Evolutionary conservation across 305 asterid genomes (phyloP).

Genomic region (Fraxinus sp.): DNA sequence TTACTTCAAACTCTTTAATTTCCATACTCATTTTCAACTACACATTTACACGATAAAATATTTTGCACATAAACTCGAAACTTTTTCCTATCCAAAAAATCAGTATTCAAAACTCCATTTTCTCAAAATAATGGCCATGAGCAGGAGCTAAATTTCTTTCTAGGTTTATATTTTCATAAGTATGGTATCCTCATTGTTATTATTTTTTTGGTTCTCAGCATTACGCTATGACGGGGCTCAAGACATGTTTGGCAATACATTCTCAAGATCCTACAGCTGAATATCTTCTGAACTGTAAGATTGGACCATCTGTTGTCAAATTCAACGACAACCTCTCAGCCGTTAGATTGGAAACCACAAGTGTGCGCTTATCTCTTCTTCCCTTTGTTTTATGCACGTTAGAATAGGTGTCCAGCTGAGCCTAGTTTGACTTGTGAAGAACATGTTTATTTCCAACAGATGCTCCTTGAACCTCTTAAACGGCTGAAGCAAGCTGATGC

Average conservation of each 20-base stretch:
- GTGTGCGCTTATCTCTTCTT: conserved; percentile 39
- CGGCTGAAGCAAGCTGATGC: conserved; percentile 82
- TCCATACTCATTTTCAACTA: not conserved
- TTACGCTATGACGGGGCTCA: conserved; percentile 78
- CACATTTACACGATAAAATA: not conserved
- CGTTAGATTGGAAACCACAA: conserved; percentile 82
- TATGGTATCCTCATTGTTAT: not conserved
- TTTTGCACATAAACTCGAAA: not conserved
- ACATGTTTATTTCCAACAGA: conserved; percentile 44
- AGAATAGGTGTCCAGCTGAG: conserved; percentile 18
- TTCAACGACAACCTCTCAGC: conserved; percentile 69
- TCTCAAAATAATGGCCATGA: not conserved
- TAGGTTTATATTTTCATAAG: not conserved
- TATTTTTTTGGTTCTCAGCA: conserved; percentile 50
- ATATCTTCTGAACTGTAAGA: conserved; percentile 70
- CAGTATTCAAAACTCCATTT: not conserved
- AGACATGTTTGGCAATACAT: conserved; percentile 77
- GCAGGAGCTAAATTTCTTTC: not conserved
- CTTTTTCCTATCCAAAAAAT: not conserved
- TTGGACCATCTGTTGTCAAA: conserved; percentile 61
- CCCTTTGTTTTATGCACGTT: conserved; percentile 6
- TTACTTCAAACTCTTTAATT: not conserved
- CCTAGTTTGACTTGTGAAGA: conserved; percentile 26
- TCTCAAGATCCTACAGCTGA: conserved; percentile 92
- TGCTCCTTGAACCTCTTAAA: conserved; percentile 88